Percentiles rank a stretch among this genome's conserved stretches.
Conservation (phyloP, 108 stramenopile genomes). For the Discostella pseudostelligera region DNA sequence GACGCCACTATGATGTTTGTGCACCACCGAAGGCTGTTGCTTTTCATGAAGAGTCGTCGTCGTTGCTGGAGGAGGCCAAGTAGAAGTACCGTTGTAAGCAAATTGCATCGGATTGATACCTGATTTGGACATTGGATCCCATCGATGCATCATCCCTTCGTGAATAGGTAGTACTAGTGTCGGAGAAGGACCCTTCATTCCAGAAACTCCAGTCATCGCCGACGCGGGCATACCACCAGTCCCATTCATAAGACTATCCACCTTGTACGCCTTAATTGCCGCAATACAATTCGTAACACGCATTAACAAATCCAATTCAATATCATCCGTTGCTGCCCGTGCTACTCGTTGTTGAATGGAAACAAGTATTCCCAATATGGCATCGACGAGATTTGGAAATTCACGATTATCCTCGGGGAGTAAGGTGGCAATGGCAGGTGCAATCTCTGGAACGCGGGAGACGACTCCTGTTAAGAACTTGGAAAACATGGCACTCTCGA, state of each 20-base stretch:
- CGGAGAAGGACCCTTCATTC: not conserved
- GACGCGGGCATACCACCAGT: not conserved
- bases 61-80: too few species aligned
- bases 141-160: too few species aligned
- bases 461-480: constrained; percentile 20
- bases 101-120: too few species aligned
- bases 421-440: constrained; percentile 13
- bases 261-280: constrained; percentile 7
- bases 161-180: too few species aligned
- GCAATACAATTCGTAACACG: constrained; percentile 5
- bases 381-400: constrained; percentile 6
- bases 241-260: not conserved
- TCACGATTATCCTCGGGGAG: constrained; percentile 5
- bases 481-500: constrained; percentile 12
- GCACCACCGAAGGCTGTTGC: too few species aligned
- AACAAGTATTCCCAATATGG: not conserved
- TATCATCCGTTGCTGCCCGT: not conserved
- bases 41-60: too few species aligned
- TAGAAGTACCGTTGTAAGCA: too few species aligned
- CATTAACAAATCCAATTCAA: not conserved
- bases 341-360: constrained; percentile 12
- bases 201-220: not conserved
- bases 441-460: constrained; percentile 28
- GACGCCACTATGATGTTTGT: not conserved
- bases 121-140: too few species aligned